phyloP scores from a whole-genome alignment of 2,329 filamentous ascomycete genomes.

The Drechslerella dactyloides region DNA sequence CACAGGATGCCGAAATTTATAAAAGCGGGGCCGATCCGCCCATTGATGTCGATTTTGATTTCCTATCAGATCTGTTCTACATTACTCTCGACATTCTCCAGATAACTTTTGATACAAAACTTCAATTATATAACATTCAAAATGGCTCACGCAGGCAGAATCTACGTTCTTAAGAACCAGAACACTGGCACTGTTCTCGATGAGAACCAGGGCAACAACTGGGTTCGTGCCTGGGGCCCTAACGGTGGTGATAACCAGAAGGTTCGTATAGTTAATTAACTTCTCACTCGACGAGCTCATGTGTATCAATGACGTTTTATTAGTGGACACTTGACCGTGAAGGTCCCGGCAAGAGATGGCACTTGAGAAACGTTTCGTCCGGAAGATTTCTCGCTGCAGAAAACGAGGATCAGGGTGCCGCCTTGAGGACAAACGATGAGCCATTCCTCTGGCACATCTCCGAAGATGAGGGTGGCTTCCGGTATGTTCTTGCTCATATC shows the following conservation, averaged over 20 bases:
- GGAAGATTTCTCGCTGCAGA: constrained; percentile 17
- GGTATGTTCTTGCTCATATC: background rate
- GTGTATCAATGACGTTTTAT: background rate
- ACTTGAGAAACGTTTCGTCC: constrained; percentile 6
- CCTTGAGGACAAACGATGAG: constrained; percentile 10
- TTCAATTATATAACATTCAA: constrained; percentile 10
- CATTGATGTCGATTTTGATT: no score
- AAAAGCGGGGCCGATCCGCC: no score
- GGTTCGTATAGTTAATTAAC: constrained; percentile 1
- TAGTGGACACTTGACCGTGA: constrained; percentile 31
- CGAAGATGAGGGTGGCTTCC: constrained; percentile 17
- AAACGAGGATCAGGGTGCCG: constrained; percentile 3
- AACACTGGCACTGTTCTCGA: constrained; percentile 31
- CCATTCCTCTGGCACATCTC: constrained; percentile 25
- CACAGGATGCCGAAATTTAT: no score
- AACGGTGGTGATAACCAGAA: constrained; percentile 27
- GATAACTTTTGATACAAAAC: no score
- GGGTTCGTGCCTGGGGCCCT: constrained; percentile 25
- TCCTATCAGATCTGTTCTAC: no score
- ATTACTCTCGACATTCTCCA: no score
- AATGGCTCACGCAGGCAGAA: constrained; percentile 20
- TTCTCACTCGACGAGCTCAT: background rate
- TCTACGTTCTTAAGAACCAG: constrained; percentile 22
- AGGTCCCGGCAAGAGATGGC: constrained; percentile 17
- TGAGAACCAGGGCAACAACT: constrained; percentile 21